These are phyloP conservation scores for Pythium sukuiense DNA, from an alignment of 352 stramenopile genomes.

Conservation along the genomic window DNA sequence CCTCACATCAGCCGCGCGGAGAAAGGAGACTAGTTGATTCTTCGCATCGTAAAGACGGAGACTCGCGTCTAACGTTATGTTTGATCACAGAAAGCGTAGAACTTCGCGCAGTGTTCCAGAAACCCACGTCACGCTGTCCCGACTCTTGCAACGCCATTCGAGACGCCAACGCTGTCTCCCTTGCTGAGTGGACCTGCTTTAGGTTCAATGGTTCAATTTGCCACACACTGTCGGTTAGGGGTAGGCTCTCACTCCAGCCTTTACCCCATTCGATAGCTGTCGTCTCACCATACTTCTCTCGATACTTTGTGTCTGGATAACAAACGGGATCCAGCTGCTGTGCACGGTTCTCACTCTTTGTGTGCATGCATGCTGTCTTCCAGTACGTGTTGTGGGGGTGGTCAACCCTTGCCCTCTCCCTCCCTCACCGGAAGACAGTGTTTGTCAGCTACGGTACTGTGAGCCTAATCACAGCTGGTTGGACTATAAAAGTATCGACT, in stretches of 20 bases:
- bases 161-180: background rate
- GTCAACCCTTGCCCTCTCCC: background rate
- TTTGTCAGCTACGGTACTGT: background rate
- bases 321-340: background rate
- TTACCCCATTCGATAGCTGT: background rate
- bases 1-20: no score
- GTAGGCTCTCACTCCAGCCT: background rate
- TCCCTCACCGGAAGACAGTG: background rate
- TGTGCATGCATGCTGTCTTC: background rate
- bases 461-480: background rate
- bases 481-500: background rate
- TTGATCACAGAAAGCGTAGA: background rate
- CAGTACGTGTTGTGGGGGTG: background rate
- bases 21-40: no score
- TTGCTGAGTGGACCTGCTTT: slow-evolving; percentile 2
- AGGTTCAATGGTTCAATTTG: background rate
- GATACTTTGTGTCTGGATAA: background rate
- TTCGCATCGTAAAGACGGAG: no score
- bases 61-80: no score
- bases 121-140: background rate
- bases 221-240: background rate
- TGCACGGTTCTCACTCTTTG: background rate
- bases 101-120: background rate
- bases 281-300: background rate
- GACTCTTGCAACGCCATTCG: background rate